Evolutionary conservation across 2,329 filamentous ascomycete species (phyloP), one percentile per base, ranked within the genome.

Genomic region (Ceratocystis huliohia): DNA sequence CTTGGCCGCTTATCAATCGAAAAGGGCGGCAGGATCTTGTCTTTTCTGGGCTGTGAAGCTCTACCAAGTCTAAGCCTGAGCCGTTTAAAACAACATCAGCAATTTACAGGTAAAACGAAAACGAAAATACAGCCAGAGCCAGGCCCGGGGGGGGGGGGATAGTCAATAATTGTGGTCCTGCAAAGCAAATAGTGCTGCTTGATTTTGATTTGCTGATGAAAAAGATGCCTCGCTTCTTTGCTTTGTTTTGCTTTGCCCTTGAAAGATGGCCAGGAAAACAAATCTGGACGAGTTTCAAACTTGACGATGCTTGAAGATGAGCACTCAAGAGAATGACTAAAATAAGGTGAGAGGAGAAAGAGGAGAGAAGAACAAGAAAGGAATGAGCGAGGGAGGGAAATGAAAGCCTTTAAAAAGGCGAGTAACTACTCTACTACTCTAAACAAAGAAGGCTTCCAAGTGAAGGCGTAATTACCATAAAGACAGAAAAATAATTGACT

Each of bases 1-100:
- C 56, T 59, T 59, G 28, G 56, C 13, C 17, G 56, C 56, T 59
- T 59, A 59, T 59, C 56, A 59, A 59, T 59, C 56, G 6, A 33
- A 30, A 28, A 25, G 10, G 25, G 53, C 22, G 30, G 30, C 10
- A 53, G 48, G 48, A 28, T 53, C 8, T 53, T 53, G 48, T 15
- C 17, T 53, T 28, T 53, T 53, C 48, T 10, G 25, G 48, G 48
- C 20, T 15, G 48, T 13, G 48, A 53, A 28, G 20, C 10, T 25
- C 4, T 22, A 25, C 22, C 37, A 41, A 41, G 37, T 41, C 37
- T 41, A 41, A 41, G 37, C 10, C 37, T 41, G 37, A 41, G 37
- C 37, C 37, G 13, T 41, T 41, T 41, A 41, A 41, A 41, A 15
- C 37, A 41, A 3, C 13, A 13, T 41, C 37, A 41, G 13, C 10